These are phyloP conservation scores for Ophiocordyceps australis DNA, from an alignment of 2,329 filamentous ascomycete genomes.

Conservation along the genomic window DNA sequence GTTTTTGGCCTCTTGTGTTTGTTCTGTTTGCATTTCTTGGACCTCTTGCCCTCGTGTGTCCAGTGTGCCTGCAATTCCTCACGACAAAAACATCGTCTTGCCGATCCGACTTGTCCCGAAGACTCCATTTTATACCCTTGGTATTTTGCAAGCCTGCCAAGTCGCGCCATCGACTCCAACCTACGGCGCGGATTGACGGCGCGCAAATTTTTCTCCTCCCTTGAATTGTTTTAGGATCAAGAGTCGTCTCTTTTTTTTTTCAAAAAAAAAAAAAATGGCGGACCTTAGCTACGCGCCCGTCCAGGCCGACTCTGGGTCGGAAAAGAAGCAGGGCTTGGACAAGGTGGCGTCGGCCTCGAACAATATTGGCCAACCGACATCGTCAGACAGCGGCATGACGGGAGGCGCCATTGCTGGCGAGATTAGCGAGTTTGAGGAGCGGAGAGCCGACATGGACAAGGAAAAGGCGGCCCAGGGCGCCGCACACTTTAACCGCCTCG, in stretches of 20 bases:
- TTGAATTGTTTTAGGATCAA: neutral
- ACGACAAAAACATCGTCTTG: no score
- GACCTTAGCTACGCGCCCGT: constrained; percentile 1
- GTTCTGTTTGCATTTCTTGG: no score
- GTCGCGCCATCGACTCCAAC: no score
- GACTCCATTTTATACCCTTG: no score
- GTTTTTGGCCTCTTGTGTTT: no score
- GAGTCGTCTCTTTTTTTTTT: no score
- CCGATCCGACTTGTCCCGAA: no score
- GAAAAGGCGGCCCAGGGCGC: constrained; percentile 24
- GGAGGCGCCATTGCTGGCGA: constrained; percentile 11
- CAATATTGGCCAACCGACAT: no score
- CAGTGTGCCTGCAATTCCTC: no score
- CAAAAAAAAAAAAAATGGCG: neutral
- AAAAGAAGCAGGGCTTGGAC: neutral
- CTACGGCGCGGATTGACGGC: no score
- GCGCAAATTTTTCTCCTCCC: neutral
- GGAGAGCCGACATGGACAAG: constrained; percentile 22
- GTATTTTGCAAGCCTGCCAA: no score
- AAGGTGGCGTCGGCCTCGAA: neutral
- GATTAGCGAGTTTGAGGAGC: constrained; percentile 18
- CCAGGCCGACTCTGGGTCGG: neutral
- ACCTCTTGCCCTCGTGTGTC: no score
- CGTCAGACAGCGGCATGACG: constrained; percentile 9
- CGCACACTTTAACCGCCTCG: constrained; percentile 31